A percentile compares a stretch with the other conserved stretches of the same genome.
Conservation (phyloP, 2,329 filamentous ascomycete species). For the Epichloe scottii region DNA sequence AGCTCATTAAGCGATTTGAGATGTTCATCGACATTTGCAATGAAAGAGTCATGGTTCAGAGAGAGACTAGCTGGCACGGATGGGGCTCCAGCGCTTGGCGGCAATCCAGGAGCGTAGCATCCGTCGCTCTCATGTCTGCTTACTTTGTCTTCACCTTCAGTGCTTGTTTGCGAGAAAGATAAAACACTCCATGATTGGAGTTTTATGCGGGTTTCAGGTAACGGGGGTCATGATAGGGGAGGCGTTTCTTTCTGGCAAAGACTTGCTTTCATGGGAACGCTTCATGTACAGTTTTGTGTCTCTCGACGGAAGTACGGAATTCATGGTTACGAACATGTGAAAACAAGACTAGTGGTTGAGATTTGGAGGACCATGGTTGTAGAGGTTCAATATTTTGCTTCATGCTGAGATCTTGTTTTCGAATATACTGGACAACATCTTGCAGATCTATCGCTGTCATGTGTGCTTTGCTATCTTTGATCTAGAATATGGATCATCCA, state of each 20-base stretch:
- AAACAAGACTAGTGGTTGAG: not conserved
- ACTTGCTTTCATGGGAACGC: not conserved
- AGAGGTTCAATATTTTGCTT: not conserved
- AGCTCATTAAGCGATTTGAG: constrained; percentile 50
- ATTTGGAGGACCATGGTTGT: not conserved
- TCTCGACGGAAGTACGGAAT: not conserved
- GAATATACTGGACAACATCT: too few species aligned
- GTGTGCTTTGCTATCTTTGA: too few species aligned
- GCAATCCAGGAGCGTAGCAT: constrained; percentile 13
- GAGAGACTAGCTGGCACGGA: constrained; percentile 30
- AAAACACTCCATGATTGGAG: not conserved
- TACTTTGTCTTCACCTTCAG: not conserved
- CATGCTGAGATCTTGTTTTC: too few species aligned
- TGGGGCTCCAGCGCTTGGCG: constrained; percentile 14
- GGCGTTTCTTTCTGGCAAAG: not conserved
- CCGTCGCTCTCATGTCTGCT: not conserved
- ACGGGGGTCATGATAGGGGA: not conserved
- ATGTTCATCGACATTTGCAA: constrained; percentile 62
- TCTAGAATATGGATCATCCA: too few species aligned
- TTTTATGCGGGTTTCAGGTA: not conserved
- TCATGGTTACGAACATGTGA: not conserved
- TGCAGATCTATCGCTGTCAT: too few species aligned
- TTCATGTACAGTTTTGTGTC: not conserved
- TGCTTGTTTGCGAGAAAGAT: not conserved
- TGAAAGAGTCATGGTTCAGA: constrained; percentile 50